Base-by-base conservation (phyloP, 495 filamentous ascomycete species). In the Achaetomiella virescens region DNA sequence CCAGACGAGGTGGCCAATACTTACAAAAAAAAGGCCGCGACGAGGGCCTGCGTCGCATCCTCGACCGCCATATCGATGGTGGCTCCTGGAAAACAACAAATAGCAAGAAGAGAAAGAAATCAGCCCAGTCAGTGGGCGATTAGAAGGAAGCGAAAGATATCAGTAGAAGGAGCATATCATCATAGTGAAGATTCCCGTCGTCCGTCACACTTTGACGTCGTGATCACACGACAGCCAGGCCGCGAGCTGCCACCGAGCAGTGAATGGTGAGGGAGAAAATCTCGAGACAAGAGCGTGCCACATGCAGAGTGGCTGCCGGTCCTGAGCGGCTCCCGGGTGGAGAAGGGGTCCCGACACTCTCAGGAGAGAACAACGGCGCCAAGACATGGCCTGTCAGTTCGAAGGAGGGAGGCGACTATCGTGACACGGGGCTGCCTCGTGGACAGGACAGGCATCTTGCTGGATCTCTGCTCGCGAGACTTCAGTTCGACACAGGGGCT, bases 21-120 rank as follows among this genome's bases (percentile, higher is more conserved):
- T 72, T 8, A 79, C 75, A 82, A 82, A 43, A 72, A 75, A 62
- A 82, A 81, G 52, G 79, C 74, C 46, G 74, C 78, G 60, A 75
- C 58, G 50, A 82, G 65, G 59, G 76, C 77, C 70, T 77, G 75
- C 38, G 72, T 68, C 61, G 73, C 61, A 59, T 67, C 77, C 53
- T 72, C 65, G 60, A 72, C 66, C 22, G 73, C 73, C 75, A 78
- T 78, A 60, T 69, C 64, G 67, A 51, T 53, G 53, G 47, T 41
- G 60, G 50, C 63, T 27, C 51, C 37, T 20, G 46, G 65, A 61
- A 48, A 48, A 54, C 18, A 58, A 55, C 44, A 57, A 65, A 61
- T 59, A 66, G 70, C 55, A 67, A 64, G 59, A 59, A 60, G 46
- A 41, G 56, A 69, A 67, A 70, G 27, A 38, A 66, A 70, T 38